These are phyloP conservation scores for Saccharomycopsis fermentans DNA, from an alignment of 805 yeast species.

Conservation along the genomic window DNA sequence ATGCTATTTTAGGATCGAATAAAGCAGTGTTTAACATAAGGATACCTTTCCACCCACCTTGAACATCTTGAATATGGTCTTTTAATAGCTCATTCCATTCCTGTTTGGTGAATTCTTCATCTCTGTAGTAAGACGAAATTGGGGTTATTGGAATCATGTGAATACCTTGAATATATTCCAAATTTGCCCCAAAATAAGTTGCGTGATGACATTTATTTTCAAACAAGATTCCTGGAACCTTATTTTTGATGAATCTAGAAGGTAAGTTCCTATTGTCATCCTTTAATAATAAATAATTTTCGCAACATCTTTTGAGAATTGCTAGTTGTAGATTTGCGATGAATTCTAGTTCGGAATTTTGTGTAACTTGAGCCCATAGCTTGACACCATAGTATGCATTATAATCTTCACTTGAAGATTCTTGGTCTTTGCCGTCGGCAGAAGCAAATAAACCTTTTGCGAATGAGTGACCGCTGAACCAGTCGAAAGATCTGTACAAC, in stretches of 20 bases:
- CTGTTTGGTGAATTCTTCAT: slow-evolving; percentile 42
- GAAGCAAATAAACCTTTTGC: slow-evolving; percentile 63
- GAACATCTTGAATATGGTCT: slow-evolving; percentile 36
- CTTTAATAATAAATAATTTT: slow-evolving; percentile 30
- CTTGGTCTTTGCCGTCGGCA: slow-evolving; percentile 73
- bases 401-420: slow-evolving; percentile 65
- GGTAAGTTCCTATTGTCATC: slow-evolving; percentile 51
- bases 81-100: slow-evolving; percentile 51
- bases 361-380: slow-evolving; percentile 49
- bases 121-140: slow-evolving; percentile 49
- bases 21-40: slow-evolving; percentile 68
- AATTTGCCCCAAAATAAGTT: slow-evolving; percentile 64
- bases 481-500: slow-evolving; percentile 57
- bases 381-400: slow-evolving; percentile 62
- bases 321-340: slow-evolving; percentile 55
- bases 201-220: slow-evolving; percentile 67
- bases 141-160: slow-evolving; percentile 72
- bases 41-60: slow-evolving; percentile 66
- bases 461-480: slow-evolving; percentile 73
- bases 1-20: slow-evolving; percentile 55
- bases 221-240: slow-evolving; percentile 63
- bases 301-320: slow-evolving; percentile 43
- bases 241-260: slow-evolving; percentile 42
- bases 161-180: slow-evolving; percentile 68
- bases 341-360: slow-evolving; percentile 40